phyloP scores from a whole-genome alignment of 768 basidiomycete species.

The Fomitopsis serialis region DNA sequence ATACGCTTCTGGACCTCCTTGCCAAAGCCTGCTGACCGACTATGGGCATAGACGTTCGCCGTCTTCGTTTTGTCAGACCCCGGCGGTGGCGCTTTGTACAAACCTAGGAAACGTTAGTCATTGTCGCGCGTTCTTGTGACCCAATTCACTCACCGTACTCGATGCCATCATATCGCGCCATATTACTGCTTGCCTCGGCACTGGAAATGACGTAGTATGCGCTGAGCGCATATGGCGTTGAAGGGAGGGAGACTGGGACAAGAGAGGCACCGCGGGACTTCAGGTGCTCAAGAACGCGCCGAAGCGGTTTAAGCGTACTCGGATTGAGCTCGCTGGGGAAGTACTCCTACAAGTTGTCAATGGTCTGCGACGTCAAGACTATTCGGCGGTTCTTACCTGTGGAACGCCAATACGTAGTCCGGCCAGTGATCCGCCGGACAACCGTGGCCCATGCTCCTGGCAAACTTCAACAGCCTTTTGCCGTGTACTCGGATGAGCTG shows the following conservation, averaged over 20 bases:
- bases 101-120: constrained; percentile 33
- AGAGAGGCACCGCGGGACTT: constrained; percentile 56
- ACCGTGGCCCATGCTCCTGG: background rate
- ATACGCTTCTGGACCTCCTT: constrained; percentile 82
- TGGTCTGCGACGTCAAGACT: background rate
- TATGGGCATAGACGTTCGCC: constrained; percentile 55
- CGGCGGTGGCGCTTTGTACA: constrained; percentile 39
- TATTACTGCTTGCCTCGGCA: constrained; percentile 89
- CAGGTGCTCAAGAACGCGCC: constrained; percentile 38
- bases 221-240: constrained; percentile 68
- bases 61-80: constrained; percentile 43
- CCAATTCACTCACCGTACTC: constrained; percentile 55
- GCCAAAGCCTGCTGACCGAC: constrained; percentile 73
- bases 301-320: constrained; percentile 39
- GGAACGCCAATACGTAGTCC: constrained; percentile 38
- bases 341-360: constrained; percentile 50
- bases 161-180: constrained; percentile 86
- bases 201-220: constrained; percentile 96
- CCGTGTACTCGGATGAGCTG: constrained; percentile 40
- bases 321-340: constrained; percentile 65
- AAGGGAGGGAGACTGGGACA: constrained; percentile 69
- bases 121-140: background rate
- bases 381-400: background rate
- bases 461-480: constrained; percentile 25
- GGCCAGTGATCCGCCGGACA: background rate